Base-by-base conservation (phyloP, 2,329 filamentous ascomycete species). In the Beauveria asiatica region DNA sequence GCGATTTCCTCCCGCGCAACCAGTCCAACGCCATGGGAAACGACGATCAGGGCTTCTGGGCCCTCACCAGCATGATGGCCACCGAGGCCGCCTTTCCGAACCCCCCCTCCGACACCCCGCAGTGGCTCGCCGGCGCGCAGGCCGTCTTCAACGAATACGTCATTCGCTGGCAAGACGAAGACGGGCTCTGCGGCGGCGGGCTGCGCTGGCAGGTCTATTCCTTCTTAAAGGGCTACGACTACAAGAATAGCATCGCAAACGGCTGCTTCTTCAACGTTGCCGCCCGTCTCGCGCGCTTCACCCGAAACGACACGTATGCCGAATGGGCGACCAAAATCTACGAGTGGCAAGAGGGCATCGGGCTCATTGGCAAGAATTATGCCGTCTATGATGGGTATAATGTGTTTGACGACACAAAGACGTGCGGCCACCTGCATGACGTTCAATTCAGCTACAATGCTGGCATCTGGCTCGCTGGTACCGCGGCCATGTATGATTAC, bases 131-230 rank as follows among this genome's bases (percentile, higher is more conserved):
- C 8, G 80, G 94, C 58, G 86, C 83, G 0, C 88, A 92, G 71
- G 88, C 87, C 11, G 87, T 90, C 2, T 95, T 93, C 73, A 91
- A 93, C 75, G 85, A 87, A 55, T 90, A 91, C 68, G 84, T 83
- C 2, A 73, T 73, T n/a, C 83, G 90, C 19, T 93, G 89, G 87
- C 86, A 94, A 65, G 75, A 73, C 2, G 67, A 74, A 0, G 63
- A 70, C 55, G 57, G 49, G 30, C 41, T 59, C 13, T 96, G 91
- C 72, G 78, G 75, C 52, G 91, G 91, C 55, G 91, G 91, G 9
- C 74, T 96, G 65, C 84, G 88, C 64, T 96, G 92, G 92, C 91
- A 96, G 75, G 88, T 95, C 62, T 92, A 87, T 75, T 79, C 83
- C 16, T 89, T 86, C 74, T 91, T 92, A 74, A 82, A 79, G 59